Evolutionary conservation across 2,329 filamentous ascomycete species (phyloP), one percentile per base, ranked within the genome.

Genomic region (Periconia digitata): DNA sequence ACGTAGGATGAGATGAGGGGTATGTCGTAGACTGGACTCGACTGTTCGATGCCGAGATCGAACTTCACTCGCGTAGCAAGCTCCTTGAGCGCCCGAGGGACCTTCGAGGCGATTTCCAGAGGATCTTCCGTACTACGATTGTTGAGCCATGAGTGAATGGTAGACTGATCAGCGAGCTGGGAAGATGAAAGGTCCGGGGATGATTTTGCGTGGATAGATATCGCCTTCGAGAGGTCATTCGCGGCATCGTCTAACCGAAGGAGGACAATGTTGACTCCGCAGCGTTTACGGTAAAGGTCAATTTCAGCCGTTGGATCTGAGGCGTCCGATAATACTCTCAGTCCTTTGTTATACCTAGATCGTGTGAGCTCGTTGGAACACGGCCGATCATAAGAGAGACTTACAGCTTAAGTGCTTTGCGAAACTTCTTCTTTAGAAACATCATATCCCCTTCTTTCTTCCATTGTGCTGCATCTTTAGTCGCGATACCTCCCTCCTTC

Each of bases 391-490:
- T 20, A n/a, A 17, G 8, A n/a, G 8, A 7, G 16, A 47, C 55
- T 46, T 46, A 62, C 59, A 50, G 48, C 21, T 54, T 43, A 2
- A 60, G 49, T 2, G 60, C 59, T 36, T 53, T 47, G 3, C 60
- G 47, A 40, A 64, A 64, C 13, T 44, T 45, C 48, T 60, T 64
- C 32, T 62, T 59, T 44, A 64, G 21, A 34, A 62, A 64, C 48
- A 58, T 56, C 51, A 51, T 53, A 39, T 64, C 60, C 2, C 60
- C 60, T 18, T 64, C 59, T 41, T 58, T 59, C 47, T 59, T 64
- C 53, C 51, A 64, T 15, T 53, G 36, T 4, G 15, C 24, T 8
- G 49, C 44, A 40, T 51, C 47, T 17, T 39, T 49, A 0, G 8
- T 24, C 10, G 4, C 8, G 39, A 40, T 41, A 3, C 40, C 5